A percentile compares a stretch with the other conserved stretches of the same genome.
Conservation (phyloP, 78 protist species). For the slime mould (Dictyostelium discoideum) region DNA sequence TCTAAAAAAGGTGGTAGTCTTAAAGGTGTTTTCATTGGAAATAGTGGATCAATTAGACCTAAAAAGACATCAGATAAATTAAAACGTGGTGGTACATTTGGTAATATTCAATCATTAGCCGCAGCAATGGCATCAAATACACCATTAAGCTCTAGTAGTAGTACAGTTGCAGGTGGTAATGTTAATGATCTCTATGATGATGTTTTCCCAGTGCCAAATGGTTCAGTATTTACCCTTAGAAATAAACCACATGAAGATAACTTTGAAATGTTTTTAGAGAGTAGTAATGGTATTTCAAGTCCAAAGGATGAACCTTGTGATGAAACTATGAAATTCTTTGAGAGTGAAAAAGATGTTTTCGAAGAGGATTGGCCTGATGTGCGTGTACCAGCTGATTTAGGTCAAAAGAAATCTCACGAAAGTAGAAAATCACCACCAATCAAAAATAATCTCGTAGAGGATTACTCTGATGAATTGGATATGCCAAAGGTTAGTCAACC, state of each 20-base stretch:
- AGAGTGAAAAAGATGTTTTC: constrained; percentile 24
- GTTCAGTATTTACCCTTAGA: neutral
- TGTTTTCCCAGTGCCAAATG: constrained; percentile 20
- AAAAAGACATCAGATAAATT: neutral
- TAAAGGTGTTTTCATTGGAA: neutral
- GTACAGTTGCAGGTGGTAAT: neutral
- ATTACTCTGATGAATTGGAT: constrained; percentile 41
- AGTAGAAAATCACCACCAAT: constrained; percentile 60
- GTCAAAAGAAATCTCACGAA: constrained; percentile 6
- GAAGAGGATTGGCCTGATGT: constrained; percentile 80
- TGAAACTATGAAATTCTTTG: constrained; percentile 33
- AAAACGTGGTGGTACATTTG: constrained; percentile 48
- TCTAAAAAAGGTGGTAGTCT: constrained; percentile 31
- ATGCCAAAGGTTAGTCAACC: constrained; percentile 4
- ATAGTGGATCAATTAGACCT: neutral
- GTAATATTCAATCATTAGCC: constrained; percentile 35
- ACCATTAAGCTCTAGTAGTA: constrained; percentile 34
- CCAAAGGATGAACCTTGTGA: constrained; percentile 27
- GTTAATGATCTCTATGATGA: constrained; percentile 42
- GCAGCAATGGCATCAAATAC: neutral
- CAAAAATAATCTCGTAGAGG: constrained; percentile 3
- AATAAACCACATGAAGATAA: constrained; percentile 14
- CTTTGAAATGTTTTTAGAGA: neutral
- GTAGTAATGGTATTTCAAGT: neutral
- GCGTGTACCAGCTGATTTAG: constrained; percentile 1